Evolutionary conservation across 192 early-diverging fungal species (phyloP), one percentile per base, ranked within the genome.

Genomic region (Pilaira anomala): DNA sequence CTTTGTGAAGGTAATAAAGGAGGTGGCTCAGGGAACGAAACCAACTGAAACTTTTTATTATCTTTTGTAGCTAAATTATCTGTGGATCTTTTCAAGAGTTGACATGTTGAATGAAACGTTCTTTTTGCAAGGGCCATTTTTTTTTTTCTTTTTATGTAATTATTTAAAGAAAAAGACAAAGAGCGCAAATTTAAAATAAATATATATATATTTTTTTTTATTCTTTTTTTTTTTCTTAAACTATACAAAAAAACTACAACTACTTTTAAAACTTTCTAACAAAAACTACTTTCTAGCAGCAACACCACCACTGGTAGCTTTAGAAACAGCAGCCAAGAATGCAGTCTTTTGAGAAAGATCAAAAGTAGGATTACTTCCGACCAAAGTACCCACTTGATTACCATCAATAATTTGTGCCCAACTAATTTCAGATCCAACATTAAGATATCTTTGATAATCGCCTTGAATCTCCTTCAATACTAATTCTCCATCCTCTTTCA

Each of bases 291-390:
- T 68, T 62, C 48, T 54, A 28, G 50, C 52, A 55, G 26, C 25
- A 44, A 19, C 46, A 13, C 26, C 48, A n/a, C 53, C 69, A 1
- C 6, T 40, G n/a, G 63, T 36, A 33, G 63, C 63, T n/a, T 36
- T 65, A 19, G 69, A 62, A 2, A 71, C 49, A 8, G 62, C 49
- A 11, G 62, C 13, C 19, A 71, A 48, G 29, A 71, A 71, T 3
- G 41, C 50, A 26, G 49, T 40, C 55, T 71, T 71, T 51, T 71
- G 63, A n/a, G 36, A 48, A 4, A 65, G 19, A 22, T 42, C 48
- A 30, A 60, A 65, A 6, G 63, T 63, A 40, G 69, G 62, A 53
- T 71, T 71, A 22, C 57, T 59, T 14, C 69, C 58, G 18, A 71
- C 45, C n/a, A 71, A 45, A 44, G 63, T 50, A 12, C n/a, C 52